Evolutionary conservation across 345 rosid species (phyloP), one percentile per base, ranked within the genome.

Genomic region (Brassica rapa): DNA sequence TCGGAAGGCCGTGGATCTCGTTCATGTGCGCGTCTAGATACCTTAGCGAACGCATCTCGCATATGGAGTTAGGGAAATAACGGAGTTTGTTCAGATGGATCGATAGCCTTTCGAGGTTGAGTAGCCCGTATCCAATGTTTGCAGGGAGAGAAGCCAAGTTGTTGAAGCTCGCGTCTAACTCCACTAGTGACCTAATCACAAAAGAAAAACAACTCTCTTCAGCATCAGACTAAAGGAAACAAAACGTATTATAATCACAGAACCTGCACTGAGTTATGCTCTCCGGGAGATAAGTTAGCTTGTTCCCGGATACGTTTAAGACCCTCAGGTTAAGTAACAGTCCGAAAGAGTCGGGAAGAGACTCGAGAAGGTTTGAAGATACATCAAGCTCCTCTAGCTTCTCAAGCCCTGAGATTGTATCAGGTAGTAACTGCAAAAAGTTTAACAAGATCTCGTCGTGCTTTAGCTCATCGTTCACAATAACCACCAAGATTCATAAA

Each of bases 1-100:
- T 73, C n/a, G 99, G 98, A 86, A 95, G 85, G 76, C 94, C 89
- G 66, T 80, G 86, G 62, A 96, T 89, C 85, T 93, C 91, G 71
- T 96, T 91, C 86, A 96, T 93, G 82, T 93, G 99, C 66, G 86
- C 98, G 72, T 96, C 98, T 64, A 96, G 82, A 63, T 87, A 85
- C 62, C 39, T 85, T 69, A 96, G 82, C 71, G 89, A 90, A 32
- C 87, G 87, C 93, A 96, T 87, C 81, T 93, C 96, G 21, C 95
- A 86, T 62, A 91, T 83, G 1, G 99, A 93, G 14, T 83, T 56
- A 3, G 99, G 98, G 70, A 95, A 86, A 62, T 70, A 57, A 56
- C 83, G 81, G 64, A 96, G 79, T 72, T 88, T 96, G 84, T 96
- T 96, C 81, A 91, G 83, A 77, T 89, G 89, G 78, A 96, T 80